These are phyloP conservation scores for Amaranthus palmeri DNA, from an alignment of 148 eudicot genomes.

Conservation along the genomic window DNA sequence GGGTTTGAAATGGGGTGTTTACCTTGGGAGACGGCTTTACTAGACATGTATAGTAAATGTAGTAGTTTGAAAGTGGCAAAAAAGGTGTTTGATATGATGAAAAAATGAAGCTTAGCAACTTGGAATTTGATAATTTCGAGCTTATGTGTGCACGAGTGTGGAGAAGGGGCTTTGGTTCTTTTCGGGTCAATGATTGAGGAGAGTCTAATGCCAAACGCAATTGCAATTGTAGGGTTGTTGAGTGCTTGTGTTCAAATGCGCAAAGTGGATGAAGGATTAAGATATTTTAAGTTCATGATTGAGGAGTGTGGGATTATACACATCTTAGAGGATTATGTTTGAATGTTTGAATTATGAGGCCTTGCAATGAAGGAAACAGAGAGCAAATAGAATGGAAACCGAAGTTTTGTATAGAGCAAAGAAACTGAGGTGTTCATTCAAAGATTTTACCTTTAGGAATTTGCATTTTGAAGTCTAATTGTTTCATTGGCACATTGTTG, in stretches of 20 bases:
- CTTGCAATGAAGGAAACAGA: conserved; percentile 20
- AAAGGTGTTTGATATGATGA: conserved; percentile 48
- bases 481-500: background rate
- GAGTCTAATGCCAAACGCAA: conserved; percentile 49
- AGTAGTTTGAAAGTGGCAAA: conserved; percentile 53
- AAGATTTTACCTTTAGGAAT: background rate
- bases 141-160: conserved; percentile 61
- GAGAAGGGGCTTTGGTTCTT: conserved; percentile 45
- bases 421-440: background rate
- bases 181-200: conserved; percentile 45
- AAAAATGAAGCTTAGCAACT: conserved; percentile 47
- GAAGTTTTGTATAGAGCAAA: background rate
- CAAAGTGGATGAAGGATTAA: conserved; percentile 32
- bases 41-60: conserved; percentile 79
- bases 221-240: conserved; percentile 58
- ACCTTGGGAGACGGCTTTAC: conserved; percentile 61
- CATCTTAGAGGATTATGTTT: conserved; percentile 40
- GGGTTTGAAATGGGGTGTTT: conserved; percentile 45
- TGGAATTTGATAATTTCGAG: conserved; percentile 73
- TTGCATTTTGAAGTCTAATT: background rate
- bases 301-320: conserved; percentile 47
- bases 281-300: conserved; percentile 41
- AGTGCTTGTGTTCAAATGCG: conserved; percentile 52
- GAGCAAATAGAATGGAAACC: background rate
- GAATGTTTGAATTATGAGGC: conserved; percentile 40